Conservation (phyloP, 108 stramenopile genomes). For the Nitzschia sp. region DNA sequence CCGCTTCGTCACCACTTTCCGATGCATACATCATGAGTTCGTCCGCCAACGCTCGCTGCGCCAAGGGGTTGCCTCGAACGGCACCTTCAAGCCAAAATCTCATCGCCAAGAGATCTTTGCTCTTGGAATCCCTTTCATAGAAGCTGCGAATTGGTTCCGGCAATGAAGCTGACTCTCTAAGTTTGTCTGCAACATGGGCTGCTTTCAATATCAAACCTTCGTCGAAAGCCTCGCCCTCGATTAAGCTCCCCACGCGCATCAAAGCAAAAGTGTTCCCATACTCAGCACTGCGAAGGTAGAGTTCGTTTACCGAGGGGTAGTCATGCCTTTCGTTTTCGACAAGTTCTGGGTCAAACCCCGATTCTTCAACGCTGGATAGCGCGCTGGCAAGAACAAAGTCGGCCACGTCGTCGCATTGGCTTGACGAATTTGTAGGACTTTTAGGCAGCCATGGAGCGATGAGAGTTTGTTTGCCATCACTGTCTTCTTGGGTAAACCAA, state of each 20-base stretch:
- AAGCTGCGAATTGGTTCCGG: neutral
- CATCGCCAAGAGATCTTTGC: conserved; percentile 28
- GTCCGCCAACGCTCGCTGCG: conserved; percentile 61
- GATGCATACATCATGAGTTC: conserved; percentile 51
- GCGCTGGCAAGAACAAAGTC: conserved; percentile 75
- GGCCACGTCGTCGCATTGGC: conserved; percentile 46
- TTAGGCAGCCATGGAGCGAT: neutral
- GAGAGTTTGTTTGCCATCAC: conserved; percentile 3
- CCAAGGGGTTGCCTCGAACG: conserved; percentile 53
- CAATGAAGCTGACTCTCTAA: neutral
- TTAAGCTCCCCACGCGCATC: conserved; percentile 56
- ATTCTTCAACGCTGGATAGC: conserved; percentile 25
- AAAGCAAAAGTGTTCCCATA: conserved; percentile 64
- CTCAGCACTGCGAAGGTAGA: conserved; percentile 63
- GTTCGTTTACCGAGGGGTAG: conserved; percentile 9
- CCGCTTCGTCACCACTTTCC: conserved; percentile 19
- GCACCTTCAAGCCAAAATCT: conserved; percentile 59
- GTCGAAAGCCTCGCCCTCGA: conserved; percentile 23
- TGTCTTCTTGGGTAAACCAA: conserved; percentile 52
- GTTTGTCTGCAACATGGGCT: neutral
- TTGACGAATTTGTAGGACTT: neutral
- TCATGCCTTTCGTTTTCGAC: too few species aligned
- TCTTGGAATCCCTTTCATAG: neutral
- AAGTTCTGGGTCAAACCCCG: neutral
- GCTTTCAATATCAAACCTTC: conserved; percentile 14